Percentiles rank a stretch among this genome's conserved stretches.
These are phyloP conservation scores for Quercus lobata DNA, from an alignment of 331 rosid genomes.

Conservation along the genomic window DNA sequence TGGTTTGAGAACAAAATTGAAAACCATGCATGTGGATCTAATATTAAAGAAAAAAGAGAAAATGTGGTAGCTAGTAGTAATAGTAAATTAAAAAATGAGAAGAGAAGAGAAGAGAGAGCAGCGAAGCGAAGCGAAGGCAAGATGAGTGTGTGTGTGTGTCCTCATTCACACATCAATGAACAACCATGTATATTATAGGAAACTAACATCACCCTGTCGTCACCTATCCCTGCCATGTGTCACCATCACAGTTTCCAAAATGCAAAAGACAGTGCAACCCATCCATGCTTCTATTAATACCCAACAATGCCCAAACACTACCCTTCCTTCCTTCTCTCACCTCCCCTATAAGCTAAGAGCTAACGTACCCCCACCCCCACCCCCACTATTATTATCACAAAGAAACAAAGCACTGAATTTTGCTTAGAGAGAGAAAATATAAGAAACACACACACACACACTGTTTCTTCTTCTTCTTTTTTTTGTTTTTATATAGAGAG, in stretches of 20 bases:
- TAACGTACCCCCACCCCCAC: background rate
- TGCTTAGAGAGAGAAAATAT: conserved; percentile 10
- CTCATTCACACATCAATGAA: background rate
- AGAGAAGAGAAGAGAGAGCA: background rate
- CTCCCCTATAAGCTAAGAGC: background rate
- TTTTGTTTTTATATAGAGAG: background rate
- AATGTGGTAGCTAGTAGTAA: background rate
- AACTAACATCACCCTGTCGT: conserved; percentile 57
- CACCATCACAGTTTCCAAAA: conserved; percentile 13
- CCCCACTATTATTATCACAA: conserved; percentile 39
- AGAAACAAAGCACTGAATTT: conserved; percentile 28
- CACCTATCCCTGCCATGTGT: conserved; percentile 56
- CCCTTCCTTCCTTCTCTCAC: conserved; percentile 25
- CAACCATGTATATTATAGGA: conserved; percentile 34
- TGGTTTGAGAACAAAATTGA: too few relatives aligned
- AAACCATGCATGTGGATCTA: too few relatives aligned
- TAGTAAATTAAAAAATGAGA: background rate
- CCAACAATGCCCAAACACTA: conserved; percentile 28
- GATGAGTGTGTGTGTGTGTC: conserved; percentile 44
- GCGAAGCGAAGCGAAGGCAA: conserved; percentile 7
- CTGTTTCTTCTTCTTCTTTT: too few relatives aligned
- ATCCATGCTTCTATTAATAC: conserved; percentile 33
- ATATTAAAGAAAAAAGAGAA: conserved; percentile 1
- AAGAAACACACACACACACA: background rate
- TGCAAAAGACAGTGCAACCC: conserved; percentile 21